phyloP scores from a whole-genome alignment of 345 rosid genomes.

The Eutrema yunnanense region DNA sequence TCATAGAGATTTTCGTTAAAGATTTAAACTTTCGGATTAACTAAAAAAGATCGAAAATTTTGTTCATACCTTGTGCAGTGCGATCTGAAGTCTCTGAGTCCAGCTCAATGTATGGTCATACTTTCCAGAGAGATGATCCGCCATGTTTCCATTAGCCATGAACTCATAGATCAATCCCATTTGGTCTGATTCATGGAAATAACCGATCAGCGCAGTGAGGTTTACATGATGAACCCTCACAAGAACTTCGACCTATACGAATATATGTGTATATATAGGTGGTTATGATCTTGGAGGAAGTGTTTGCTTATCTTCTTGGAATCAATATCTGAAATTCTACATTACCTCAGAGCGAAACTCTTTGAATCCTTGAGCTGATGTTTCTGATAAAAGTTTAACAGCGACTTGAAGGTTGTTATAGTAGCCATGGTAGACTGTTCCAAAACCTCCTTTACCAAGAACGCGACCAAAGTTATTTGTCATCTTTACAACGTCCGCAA shows the following conservation, averaged over 20 bases:
- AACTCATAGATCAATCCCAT: slow-evolving; percentile 30
- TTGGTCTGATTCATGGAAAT: slow-evolving; percentile 20
- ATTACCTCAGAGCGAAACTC: slow-evolving; percentile 52
- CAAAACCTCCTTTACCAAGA: slow-evolving; percentile 58
- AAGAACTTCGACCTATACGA: slow-evolving; percentile 36
- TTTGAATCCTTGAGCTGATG: slow-evolving; percentile 41
- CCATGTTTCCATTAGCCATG: slow-evolving; percentile 30
- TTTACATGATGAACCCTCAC: slow-evolving; percentile 29
- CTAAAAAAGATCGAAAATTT: neutral
- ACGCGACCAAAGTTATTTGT: slow-evolving; percentile 39
- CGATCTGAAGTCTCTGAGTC: slow-evolving; percentile 19
- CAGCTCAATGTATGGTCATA: slow-evolving; percentile 1
- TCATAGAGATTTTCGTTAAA: neutral
- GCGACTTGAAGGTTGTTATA: slow-evolving; percentile 37
- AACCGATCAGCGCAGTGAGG: slow-evolving; percentile 33
- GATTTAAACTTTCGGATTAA: neutral
- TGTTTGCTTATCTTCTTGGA: neutral
- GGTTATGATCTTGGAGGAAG: neutral
- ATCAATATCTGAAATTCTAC: neutral
- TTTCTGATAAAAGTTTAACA: slow-evolving; percentile 45
- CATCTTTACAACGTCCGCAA: slow-evolving; percentile 31
- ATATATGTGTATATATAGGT: neutral
- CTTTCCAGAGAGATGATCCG: slow-evolving; percentile 23
- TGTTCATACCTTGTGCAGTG: slow-evolving; percentile 27
- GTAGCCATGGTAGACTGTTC: slow-evolving; percentile 49